phyloP scores from a whole-genome alignment of 2,329 filamentous ascomycete species.

The Echinosphaeria canescens region DNA sequence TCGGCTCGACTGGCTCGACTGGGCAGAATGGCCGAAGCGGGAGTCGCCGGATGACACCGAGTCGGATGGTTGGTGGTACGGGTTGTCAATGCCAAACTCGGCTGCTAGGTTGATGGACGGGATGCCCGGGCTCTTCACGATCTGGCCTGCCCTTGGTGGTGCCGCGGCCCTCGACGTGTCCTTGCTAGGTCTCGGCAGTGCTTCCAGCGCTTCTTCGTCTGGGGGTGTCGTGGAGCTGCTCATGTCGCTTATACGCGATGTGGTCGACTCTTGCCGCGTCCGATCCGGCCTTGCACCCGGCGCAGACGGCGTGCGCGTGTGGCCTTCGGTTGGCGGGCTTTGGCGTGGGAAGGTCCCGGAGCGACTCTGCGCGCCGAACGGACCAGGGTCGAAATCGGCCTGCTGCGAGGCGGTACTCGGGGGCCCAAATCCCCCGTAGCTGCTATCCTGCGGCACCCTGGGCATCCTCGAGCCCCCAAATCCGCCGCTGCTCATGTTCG shows the following conservation, averaged over 20 bases:
- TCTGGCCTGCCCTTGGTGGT: too few relatives aligned
- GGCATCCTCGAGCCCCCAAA: conserved; percentile 12
- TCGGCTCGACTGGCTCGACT: conserved; percentile 29
- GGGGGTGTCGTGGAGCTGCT: too few relatives aligned
- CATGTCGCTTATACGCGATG: too few relatives aligned
- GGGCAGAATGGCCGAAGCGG: conserved; percentile 17
- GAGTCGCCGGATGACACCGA: conserved; percentile 46
- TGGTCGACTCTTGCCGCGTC: too few relatives aligned
- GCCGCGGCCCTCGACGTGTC: too few relatives aligned
- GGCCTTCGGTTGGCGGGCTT: conserved; percentile 13
- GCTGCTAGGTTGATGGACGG: conserved; percentile 30
- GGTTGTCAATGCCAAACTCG: conserved; percentile 38
- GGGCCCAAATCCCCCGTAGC: conserved; percentile 34
- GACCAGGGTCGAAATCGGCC: conserved; percentile 13
- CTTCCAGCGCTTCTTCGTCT: too few relatives aligned
- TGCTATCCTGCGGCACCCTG: conserved; percentile 22
- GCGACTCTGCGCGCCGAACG: conserved; percentile 16
- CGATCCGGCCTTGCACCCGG: conserved; percentile 16
- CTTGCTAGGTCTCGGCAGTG: too few relatives aligned
- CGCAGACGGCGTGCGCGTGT: conserved; percentile 22
- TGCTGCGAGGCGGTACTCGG: too few relatives aligned
- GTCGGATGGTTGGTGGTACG: conserved; percentile 39
- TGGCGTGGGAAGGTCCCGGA: conserved; percentile 30
- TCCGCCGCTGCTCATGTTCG: conserved; percentile 11
- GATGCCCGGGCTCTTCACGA: too few relatives aligned